A percentile compares a stretch with the other conserved stretches of the same genome.
Conservation (phyloP, 768 basidiomycete species). For the Tulasnella sp. region DNA sequence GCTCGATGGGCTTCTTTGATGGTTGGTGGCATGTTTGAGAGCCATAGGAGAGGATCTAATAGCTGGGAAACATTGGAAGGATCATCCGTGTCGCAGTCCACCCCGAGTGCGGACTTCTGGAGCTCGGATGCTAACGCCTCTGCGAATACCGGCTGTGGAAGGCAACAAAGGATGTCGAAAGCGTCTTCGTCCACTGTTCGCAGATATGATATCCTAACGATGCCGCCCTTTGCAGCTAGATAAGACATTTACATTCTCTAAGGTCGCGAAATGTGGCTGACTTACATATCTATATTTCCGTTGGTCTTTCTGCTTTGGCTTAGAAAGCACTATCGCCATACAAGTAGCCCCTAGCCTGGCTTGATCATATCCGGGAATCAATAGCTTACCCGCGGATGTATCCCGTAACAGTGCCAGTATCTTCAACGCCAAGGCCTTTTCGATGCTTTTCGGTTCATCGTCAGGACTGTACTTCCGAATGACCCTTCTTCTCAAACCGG, state of each 20-base stretch:
- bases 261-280: neutral
- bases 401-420: neutral
- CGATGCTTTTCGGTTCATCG: neutral
- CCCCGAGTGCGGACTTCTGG: neutral
- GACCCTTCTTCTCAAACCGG: neutral
- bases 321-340: neutral
- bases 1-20: neutral
- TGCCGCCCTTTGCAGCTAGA: neutral
- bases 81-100: neutral
- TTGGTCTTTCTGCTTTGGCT: neutral
- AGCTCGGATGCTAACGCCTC: neutral
- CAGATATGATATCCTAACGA: neutral
- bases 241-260: neutral
- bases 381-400: neutral
- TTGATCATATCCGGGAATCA: rapidly evolving
- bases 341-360: neutral
- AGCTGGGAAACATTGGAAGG: neutral
- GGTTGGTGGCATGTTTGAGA: neutral
- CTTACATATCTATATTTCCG: neutral
- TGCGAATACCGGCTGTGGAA: neutral
- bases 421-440: neutral
- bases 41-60: neutral
- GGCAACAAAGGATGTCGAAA: neutral
- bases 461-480: too few relatives aligned
- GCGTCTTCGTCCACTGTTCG: neutral